Percentiles rank a stretch among this genome's conserved stretches.
These are phyloP conservation scores for Penicillium sp. DNA, from an alignment of 2,329 filamentous ascomycete species.

Conservation along the genomic window DNA sequence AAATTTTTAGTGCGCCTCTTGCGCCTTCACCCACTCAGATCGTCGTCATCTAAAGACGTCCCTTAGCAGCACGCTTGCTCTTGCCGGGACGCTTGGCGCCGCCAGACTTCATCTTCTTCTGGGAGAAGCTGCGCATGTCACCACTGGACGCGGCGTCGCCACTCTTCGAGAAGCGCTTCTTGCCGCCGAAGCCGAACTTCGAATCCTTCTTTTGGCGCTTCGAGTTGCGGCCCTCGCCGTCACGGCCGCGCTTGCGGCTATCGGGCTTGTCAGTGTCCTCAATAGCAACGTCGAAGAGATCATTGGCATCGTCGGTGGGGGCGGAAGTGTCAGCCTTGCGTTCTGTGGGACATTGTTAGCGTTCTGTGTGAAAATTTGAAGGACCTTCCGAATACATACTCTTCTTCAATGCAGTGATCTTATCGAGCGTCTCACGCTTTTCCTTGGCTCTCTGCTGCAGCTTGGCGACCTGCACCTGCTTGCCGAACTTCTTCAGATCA, in stretches of 20 bases:
- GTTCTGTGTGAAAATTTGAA: conserved; percentile 20
- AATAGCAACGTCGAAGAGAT: conserved; percentile 87
- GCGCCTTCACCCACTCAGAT: conserved; percentile 8
- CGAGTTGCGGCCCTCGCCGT: conserved; percentile 40
- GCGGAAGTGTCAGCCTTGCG: conserved; percentile 66
- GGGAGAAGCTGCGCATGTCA: conserved; percentile 77
- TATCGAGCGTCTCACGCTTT: conserved; percentile 90
- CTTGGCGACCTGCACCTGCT: conserved; percentile 95
- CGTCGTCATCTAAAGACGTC: conserved; percentile 17
- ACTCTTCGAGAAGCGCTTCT: conserved; percentile 89
- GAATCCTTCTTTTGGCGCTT: conserved; percentile 94
- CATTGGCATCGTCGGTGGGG: conserved; percentile 66
- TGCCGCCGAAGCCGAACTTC: conserved; percentile 93
- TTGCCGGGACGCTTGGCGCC: conserved; percentile 51
- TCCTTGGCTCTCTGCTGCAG: conserved; percentile 89
- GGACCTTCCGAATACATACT: conserved; percentile 60
- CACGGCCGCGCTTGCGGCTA: conserved; percentile 44
- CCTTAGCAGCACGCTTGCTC: conserved; percentile 44
- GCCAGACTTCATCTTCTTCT: conserved; percentile 76
- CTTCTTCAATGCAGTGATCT: conserved; percentile 91
- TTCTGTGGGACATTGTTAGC: conserved; percentile 56
- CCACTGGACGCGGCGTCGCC: conserved; percentile 80
- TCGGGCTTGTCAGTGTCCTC: conserved; percentile 65
- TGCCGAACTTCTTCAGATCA: conserved; percentile 98
- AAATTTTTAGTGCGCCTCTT: conserved; percentile 15